Evolutionary conservation across 1,284 basidiomycete genomes (phyloP), one percentile per base, ranked within the genome.

Genomic region (Malassezia vespertilionis): DNA sequence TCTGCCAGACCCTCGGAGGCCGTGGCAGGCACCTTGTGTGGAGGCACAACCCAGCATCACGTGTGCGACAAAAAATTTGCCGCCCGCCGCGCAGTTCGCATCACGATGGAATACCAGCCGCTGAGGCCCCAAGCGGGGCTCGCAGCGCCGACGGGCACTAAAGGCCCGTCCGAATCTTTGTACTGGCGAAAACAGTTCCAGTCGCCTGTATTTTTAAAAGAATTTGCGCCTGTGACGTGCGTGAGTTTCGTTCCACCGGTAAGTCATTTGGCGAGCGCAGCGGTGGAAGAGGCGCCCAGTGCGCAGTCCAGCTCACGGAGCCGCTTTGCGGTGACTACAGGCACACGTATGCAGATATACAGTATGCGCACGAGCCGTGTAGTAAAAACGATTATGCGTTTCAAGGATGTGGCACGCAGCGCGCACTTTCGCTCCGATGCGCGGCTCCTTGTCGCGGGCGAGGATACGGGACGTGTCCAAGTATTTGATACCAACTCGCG

Each of bases 401-500:
- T 97, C 75, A 93, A 93, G 72, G 91, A 96, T 66, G 83, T 91
- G 24, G 90, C 90, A 1, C 77, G 89, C 12, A 55, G 57, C n/a
- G 65, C 58, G n/a, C 57, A 60, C 40, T 63, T 81, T 28, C 46
- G 93, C 44, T 79, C 78, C 41, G 93, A 99, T 72, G 93, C 91
- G 21, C 93, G 91, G 70, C 78, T 99, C 30, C 80, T 96, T 22
- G 84, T 95, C 0, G 91, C 90, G 0, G 91, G 88, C 45, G 88
- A 95, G 64, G 91, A 97, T 71, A 84, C 82, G 52, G 93, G 91
- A 8, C 72, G 90, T 11, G 80, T 99, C 20, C 93, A 97, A 76
- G 76, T 97, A 18, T 99, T 99, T 65, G 93, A 99, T 72, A 81
- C 96, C 46, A 86, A 82, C 61, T 91, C 86, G 20, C 78, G 93